Evolutionary conservation across 768 basidiomycete species (phyloP).

Genomic region (Pholiota molesta): DNA sequence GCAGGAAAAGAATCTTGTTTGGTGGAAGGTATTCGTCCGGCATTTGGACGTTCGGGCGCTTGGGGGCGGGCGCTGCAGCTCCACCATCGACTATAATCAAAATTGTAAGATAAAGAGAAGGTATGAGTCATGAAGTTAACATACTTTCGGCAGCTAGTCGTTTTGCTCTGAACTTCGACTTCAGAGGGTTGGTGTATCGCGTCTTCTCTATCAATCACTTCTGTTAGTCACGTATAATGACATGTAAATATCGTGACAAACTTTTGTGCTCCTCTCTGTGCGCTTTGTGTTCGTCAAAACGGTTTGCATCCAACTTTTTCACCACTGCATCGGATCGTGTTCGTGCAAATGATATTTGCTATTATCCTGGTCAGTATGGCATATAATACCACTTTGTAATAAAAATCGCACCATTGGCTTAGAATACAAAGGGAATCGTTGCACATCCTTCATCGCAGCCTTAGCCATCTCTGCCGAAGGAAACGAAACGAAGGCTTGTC

Average conservation of each 20-base stretch:
- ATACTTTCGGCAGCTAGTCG: slow-evolving; percentile 80
- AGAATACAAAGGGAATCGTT: slow-evolving; percentile 92
- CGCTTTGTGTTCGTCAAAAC: slow-evolving; percentile 76
- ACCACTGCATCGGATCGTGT: slow-evolving; percentile 92
- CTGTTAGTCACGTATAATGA: slow-evolving; percentile 13
- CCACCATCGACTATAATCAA: slow-evolving; percentile 64
- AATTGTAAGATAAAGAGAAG: slow-evolving; percentile 14
- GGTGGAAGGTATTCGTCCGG: slow-evolving; percentile 99
- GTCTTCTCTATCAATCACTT: slow-evolving; percentile 57
- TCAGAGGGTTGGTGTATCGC: slow-evolving; percentile 88
- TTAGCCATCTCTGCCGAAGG: slow-evolving; percentile 77
- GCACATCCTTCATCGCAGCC: slow-evolving; percentile 91
- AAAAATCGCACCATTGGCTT: slow-evolving; percentile 83
- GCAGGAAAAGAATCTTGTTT: slow-evolving; percentile 98
- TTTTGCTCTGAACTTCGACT: slow-evolving; percentile 83
- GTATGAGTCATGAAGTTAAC: slow-evolving; percentile 20
- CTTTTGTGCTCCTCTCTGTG: slow-evolving; percentile 83
- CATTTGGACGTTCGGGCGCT: slow-evolving; percentile 91
- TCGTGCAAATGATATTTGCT: slow-evolving; percentile 96
- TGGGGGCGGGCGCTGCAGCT: slow-evolving; percentile 64
- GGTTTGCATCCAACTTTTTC: slow-evolving; percentile 65
- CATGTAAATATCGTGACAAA: slow-evolving; percentile 34
- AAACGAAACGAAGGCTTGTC: slow-evolving; percentile 98
- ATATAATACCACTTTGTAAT: not conserved
- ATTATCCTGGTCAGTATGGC: slow-evolving; percentile 9